A percentile compares a stretch with the other conserved stretches of the same genome.
Conservation (phyloP, 805 yeast genomes). For the Deakozyma indianensis region DNA sequence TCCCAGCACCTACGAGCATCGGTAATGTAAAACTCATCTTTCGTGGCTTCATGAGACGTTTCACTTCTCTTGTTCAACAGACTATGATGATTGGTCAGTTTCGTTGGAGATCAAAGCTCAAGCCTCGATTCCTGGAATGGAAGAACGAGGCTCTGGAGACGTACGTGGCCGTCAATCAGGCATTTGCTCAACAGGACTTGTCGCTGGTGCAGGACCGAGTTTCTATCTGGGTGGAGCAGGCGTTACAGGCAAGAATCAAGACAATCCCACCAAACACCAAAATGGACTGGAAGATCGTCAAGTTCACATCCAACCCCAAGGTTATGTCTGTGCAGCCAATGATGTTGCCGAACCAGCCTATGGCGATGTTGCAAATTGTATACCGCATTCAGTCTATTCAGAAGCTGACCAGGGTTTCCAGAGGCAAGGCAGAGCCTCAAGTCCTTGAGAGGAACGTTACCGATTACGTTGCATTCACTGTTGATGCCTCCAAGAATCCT, state of each 20-base stretch:
- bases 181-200: conserved; percentile 53
- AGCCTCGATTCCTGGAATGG: conserved; percentile 64
- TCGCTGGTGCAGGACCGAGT: conserved; percentile 30
- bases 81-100: conserved; percentile 35
- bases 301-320: conserved; percentile 59
- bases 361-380: conserved; percentile 43
- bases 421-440: conserved; percentile 30
- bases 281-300: conserved; percentile 64
- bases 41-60: neutral
- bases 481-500: conserved; percentile 40
- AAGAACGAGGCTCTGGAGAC: conserved; percentile 70
- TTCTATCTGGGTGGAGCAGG: conserved; percentile 50
- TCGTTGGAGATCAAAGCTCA: conserved; percentile 52
- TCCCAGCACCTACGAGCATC: conserved; percentile 7
- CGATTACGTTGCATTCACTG: conserved; percentile 46
- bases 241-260: conserved; percentile 36
- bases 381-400: conserved; percentile 53
- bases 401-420: conserved; percentile 35
- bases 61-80: conserved; percentile 28
- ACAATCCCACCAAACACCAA: conserved; percentile 43
- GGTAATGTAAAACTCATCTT: neutral
- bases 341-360: conserved; percentile 40
- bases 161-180: conserved; percentile 64
- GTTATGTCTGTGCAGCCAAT: conserved; percentile 56
- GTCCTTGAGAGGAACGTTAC: conserved; percentile 38